Base-by-base conservation (phyloP, 306 rosid genomes). In the Acacia crassicarpa region DNA sequence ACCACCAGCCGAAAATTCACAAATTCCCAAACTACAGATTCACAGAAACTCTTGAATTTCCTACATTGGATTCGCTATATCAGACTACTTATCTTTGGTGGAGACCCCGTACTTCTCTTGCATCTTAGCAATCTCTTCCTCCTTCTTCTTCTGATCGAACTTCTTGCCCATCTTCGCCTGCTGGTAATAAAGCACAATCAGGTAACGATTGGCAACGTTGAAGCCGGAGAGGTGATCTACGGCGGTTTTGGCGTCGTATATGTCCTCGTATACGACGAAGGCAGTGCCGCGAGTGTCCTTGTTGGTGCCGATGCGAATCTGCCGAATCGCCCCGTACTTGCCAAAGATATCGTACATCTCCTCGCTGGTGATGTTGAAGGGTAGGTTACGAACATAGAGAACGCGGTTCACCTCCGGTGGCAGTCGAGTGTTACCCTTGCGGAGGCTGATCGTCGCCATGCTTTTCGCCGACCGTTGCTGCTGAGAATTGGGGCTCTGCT, bases 311-410 rank as follows among this genome's bases (percentile, higher is more conserved):
- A 95, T 85, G 10, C 98, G 97, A 54, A 93, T 95, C 96, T 95
- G 99, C 32, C 99, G 91, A 20, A 95, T 95, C 16, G 98, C 99
- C 0, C 99, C 99, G 91, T 95, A 93, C 70, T 95, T 95, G 63
- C 99, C 99, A 74, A 95, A 93, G 15, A 95, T 95, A 40, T 95
- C 99, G 90, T 95, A 95, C 99, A 95, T 95, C 93, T 95, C 99
- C 73, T 95, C 98, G 88, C 99, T 93, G 3, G 99, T 89, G 15
- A 95, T 95, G 89, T 93, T 95, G 91, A 95, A 95, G 0, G 99
- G 99, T 2, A 95, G 91, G 83, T 95, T 95, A 0, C 99, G 85
- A 0, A 95, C 98, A 80, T 93, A 95, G 33, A 95, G 91, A 2
- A 92, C 98, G 49, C 96, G 92, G 86, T 95, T 93, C 13, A 95